phyloP scores from a whole-genome alignment of 2,329 filamentous ascomycete genomes.

The Annulohypoxylon truncatum region DNA sequence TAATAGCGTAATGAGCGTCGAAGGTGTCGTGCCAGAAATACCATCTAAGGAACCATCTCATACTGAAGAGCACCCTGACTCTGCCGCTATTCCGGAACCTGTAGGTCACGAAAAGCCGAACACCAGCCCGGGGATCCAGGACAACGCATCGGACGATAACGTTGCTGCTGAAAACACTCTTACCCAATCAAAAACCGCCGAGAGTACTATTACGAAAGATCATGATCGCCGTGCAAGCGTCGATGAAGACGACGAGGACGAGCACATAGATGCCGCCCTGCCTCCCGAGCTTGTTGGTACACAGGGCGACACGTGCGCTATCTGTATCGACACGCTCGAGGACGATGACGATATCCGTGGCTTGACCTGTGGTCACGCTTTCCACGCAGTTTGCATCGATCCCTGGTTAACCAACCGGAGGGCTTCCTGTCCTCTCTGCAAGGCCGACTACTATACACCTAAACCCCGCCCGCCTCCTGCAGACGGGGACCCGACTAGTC shows the following conservation, averaged over 20 bases:
- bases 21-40: constrained; percentile 63
- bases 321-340: constrained; percentile 93
- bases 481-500: constrained; percentile 53
- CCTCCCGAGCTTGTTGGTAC: constrained; percentile 83
- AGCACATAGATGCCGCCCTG: constrained; percentile 84
- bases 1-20: constrained; percentile 76
- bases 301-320: constrained; percentile 93
- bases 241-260: constrained; percentile 75
- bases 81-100: constrained; percentile 44
- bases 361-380: constrained; percentile 95
- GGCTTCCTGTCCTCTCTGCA: constrained; percentile 96
- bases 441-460: constrained; percentile 95
- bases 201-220: constrained; percentile 45
- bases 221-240: constrained; percentile 48
- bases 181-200: constrained; percentile 37
- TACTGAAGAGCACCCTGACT: constrained; percentile 54
- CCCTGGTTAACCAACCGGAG: constrained; percentile 95
- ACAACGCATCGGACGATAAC: constrained; percentile 43
- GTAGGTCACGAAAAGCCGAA: constrained; percentile 48
- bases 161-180: constrained; percentile 30
- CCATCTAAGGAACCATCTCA: constrained; percentile 60
- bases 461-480: constrained; percentile 77
- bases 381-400: constrained; percentile 95
- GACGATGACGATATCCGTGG: constrained; percentile 96
- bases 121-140: constrained; percentile 35